Base-by-base conservation (phyloP, 116 monocot genomes). In the Iris pallida region DNA sequence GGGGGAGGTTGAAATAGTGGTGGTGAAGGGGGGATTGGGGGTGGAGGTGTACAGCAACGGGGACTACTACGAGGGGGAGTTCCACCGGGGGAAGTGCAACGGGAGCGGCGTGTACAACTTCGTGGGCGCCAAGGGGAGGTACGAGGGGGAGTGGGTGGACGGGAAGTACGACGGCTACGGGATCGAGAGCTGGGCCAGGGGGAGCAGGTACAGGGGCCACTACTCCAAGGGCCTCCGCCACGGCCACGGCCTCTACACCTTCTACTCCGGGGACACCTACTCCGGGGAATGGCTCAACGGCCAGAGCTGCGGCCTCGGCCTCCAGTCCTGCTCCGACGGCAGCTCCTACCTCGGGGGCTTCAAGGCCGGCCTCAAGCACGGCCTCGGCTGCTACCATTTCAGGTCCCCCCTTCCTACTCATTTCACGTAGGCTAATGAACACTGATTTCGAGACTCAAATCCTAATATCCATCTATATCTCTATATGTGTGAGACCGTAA, bases 151-250 rank as follows among this genome's bases (percentile, higher is more conserved):
- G 45, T 69, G 69, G 76, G 70, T 70, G 60, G 76, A 6, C 19
- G 58, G 58, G 9, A 58, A 58, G 20, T 58, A 20, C 19, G 16
- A 58, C 19, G 58, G 58, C 0, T 56, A 69, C 19, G 76, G 76
- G 51, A 69, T 76, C 40, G 76, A 76, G 69, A 69, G 76, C 61
- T 76, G 69, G 70, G 76, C 76, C 20, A 69, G 63, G 17, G 76
- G 76, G 45, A 76, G 70, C 68, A 45, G 70, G 43, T 76, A 61
- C 14, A 18, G 14, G 12, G 61, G 61, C 41, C 61, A 61, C 8
- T 61, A 61, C 30, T 4, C 7, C 41, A 47, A 16, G 5, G 76
- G 76, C 44, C 69, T 69, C 18, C 60, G 76, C 41, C 69, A 70
- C 40, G 76, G 76, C 6, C n/a, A 46, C 16, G 80, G 66, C 65